Conservation (phyloP, 2,329 filamentous ascomycete genomes). For the Alternaria novae-zelandiae region DNA sequence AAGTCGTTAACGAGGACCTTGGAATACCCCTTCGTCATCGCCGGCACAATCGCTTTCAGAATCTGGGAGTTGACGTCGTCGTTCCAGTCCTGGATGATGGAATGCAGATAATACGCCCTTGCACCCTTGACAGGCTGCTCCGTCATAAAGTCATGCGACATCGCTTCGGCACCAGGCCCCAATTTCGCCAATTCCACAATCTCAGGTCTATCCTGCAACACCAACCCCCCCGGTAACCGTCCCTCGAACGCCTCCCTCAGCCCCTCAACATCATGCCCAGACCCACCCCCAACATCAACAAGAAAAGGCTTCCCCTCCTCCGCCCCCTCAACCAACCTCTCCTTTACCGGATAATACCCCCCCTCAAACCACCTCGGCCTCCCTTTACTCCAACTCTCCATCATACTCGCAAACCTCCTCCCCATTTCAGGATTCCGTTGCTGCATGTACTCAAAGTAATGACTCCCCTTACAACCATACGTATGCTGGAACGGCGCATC, state of each 20-base stretch:
- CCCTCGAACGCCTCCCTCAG: conserved; percentile 21
- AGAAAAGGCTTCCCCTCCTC: conserved; percentile 21
- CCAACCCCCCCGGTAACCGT: conserved; percentile 22
- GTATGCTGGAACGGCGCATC: conserved; percentile 33
- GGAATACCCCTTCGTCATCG: conserved; percentile 38
- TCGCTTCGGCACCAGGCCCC: conserved; percentile 31
- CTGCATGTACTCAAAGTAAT: conserved; percentile 34
- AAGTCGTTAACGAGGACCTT: conserved; percentile 38
- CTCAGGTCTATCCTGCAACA: conserved; percentile 33
- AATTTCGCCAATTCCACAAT: conserved; percentile 29
- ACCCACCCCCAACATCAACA: conserved; percentile 34
- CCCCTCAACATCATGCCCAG: conserved; percentile 32
- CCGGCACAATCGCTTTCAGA: conserved; percentile 28
- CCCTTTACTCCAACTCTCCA: conserved; percentile 34
- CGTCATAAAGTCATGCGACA: conserved; percentile 46
- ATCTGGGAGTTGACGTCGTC: conserved; percentile 30
- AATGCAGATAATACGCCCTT: conserved; percentile 36
- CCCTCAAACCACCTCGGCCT: conserved; percentile 30
- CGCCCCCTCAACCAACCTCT: conserved; percentile 27
- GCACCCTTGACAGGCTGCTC: conserved; percentile 44
- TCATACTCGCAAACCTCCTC: conserved; percentile 35
- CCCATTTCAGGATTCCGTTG: conserved; percentile 28
- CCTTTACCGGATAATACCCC: conserved; percentile 32
- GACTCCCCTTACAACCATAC: conserved; percentile 24
- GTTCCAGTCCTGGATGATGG: conserved; percentile 41